Conservation (phyloP, 2,329 filamentous ascomycete species). For the Dactylellina leptospora region DNA sequence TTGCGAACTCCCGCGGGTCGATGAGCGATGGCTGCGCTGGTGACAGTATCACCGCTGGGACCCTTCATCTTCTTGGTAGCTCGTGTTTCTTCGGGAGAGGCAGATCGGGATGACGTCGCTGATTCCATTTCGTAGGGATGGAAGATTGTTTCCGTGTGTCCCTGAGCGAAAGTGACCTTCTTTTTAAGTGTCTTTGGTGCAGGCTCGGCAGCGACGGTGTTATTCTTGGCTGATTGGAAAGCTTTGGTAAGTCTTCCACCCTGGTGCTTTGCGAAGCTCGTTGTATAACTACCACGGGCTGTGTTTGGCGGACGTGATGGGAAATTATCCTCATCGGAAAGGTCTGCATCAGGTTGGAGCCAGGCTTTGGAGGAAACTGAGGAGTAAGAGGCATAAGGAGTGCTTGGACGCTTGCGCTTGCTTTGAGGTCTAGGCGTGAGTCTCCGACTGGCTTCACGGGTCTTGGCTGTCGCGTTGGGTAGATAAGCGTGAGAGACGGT, state of each 20-base stretch:
- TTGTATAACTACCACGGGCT: background rate
- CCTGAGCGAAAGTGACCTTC: constrained; percentile 31
- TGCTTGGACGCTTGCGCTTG: constrained; percentile 2
- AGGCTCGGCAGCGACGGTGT: background rate
- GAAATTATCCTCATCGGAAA: constrained; percentile 50
- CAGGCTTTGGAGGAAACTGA: constrained; percentile 18
- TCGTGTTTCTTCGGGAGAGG: constrained; percentile 11
- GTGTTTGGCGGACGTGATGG: constrained; percentile 6
- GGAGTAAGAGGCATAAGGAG: background rate
- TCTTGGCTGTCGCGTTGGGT: constrained; percentile 11
- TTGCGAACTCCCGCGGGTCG: background rate
- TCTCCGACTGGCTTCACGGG: background rate
- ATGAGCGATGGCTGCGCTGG: background rate
- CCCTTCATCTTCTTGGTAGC: constrained; percentile 23
- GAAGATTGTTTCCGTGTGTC: constrained; percentile 23
- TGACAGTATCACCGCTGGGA: background rate
- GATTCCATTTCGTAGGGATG: constrained; percentile 17
- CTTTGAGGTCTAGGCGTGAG: background rate
- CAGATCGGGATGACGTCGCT: constrained; percentile 6
- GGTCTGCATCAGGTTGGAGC: constrained; percentile 22
- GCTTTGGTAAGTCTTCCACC: constrained; percentile 21
- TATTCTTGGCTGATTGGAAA: background rate
- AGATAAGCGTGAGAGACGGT: constrained; percentile 26
- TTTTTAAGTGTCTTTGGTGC: constrained; percentile 7
- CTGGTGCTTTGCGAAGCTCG: constrained; percentile 8